These are phyloP conservation scores for Coniochaeta pulveracea DNA, from an alignment of 2,329 filamentous ascomycete species.

Conservation along the genomic window DNA sequence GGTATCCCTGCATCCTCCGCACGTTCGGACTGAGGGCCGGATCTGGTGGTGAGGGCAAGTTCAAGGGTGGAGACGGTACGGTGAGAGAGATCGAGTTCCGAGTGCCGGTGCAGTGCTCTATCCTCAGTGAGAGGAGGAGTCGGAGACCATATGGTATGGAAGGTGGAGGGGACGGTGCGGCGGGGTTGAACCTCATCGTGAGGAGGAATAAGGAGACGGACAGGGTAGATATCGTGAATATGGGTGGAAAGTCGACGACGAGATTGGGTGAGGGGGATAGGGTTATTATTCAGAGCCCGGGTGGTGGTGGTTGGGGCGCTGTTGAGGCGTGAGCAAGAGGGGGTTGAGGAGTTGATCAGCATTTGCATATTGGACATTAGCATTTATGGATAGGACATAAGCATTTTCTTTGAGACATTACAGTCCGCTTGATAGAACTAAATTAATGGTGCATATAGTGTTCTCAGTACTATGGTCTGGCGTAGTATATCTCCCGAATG, in stretches of 20 bases:
- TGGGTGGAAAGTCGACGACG: conserved; percentile 18
- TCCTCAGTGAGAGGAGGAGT: conserved; percentile 21
- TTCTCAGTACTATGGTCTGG: too few relatives aligned
- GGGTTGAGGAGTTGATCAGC: too few relatives aligned
- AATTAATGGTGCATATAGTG: too few relatives aligned
- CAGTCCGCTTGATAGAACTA: too few relatives aligned
- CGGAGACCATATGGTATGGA: conserved; percentile 20
- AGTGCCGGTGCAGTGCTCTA: conserved; percentile 17
- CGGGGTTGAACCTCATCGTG: conserved; percentile 17
- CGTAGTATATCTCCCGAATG: too few relatives aligned
- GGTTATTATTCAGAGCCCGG: conserved; percentile 22
- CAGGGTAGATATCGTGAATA: conserved; percentile 15
- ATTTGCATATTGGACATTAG: too few relatives aligned
- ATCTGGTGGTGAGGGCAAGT: conserved; percentile 16
- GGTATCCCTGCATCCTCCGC: conserved; percentile 18
- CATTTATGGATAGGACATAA: too few relatives aligned
- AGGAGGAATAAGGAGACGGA: conserved; percentile 9
- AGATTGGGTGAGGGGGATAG: conserved; percentile 19
- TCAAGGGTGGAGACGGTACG: conserved; percentile 19
- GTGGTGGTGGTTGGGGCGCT: conserved; percentile 18
- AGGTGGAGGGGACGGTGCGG: conserved; percentile 14
- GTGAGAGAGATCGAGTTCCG: conserved; percentile 20
- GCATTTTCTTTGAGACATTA: too few relatives aligned
- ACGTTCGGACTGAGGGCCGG: conserved; percentile 14
- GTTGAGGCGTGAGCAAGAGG: conserved; percentile 1